Evolutionary conservation across 768 basidiomycete species (phyloP).

Genomic region (Serendipita sp.): DNA sequence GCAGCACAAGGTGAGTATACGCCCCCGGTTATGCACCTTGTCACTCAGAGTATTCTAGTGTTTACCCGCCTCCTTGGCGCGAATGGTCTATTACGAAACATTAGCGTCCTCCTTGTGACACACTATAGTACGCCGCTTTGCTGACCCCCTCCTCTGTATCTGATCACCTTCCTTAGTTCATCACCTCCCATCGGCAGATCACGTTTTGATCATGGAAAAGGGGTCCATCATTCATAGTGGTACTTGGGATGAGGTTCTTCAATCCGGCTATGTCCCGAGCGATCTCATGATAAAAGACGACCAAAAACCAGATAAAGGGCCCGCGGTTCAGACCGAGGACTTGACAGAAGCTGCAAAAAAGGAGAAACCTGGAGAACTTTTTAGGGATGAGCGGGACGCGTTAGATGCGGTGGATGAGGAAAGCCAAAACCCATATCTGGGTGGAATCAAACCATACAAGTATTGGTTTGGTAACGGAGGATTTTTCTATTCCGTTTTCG

Average conservation of each 20-base stretch:
- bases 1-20: not conserved
- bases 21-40: not conserved
- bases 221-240: not conserved
- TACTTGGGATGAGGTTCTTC: not conserved
- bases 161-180: not conserved
- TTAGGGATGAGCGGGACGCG: not conserved
- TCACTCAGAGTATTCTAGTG: not conserved
- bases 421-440: not conserved
- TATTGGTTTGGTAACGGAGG: slow-evolving; percentile 1
- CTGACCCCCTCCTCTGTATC: not conserved
- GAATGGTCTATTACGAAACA: not conserved
- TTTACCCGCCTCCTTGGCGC: not conserved
- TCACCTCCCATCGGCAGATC: slow-evolving; percentile 4
- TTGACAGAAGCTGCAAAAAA: not conserved
- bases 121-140: not conserved
- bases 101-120: not conserved
- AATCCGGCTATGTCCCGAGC: not conserved
- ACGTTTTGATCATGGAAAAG: not conserved
- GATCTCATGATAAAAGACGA: not conserved
- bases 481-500: not conserved
- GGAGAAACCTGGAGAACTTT: not conserved
- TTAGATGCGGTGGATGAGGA: not conserved
- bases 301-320: not conserved
- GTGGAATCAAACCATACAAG: slow-evolving; percentile 2
- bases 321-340: not conserved